Conservation (phyloP, 208 protist genomes). For the Wallacemonas collosoma region DNA sequence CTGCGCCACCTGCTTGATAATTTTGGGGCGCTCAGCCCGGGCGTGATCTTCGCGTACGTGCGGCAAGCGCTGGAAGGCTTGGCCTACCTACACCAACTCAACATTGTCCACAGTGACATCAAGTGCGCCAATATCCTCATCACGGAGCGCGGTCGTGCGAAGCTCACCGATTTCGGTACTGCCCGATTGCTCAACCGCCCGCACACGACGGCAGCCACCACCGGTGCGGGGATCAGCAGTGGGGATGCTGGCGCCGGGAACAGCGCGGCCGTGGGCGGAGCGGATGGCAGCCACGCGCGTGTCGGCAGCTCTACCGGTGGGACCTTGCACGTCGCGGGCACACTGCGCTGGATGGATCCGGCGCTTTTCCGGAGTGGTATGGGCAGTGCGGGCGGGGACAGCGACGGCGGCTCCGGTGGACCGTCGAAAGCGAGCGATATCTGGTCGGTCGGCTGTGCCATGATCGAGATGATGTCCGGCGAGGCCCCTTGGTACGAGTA, state of each 20-base stretch:
- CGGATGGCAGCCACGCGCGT: conserved; percentile 2
- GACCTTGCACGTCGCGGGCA: conserved; percentile 76
- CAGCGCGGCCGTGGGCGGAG: conserved; percentile 16
- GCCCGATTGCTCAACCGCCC: conserved; percentile 73
- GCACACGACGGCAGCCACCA: conserved; percentile 23
- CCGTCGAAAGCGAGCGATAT: conserved; percentile 88
- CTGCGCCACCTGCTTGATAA: conserved; percentile 89
- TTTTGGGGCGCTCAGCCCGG: conserved; percentile 85
- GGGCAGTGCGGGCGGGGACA: conserved; percentile 1
- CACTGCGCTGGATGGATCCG: conserved; percentile 91
- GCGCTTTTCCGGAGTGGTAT: conserved; percentile 55
- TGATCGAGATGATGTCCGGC: conserved; percentile 92
- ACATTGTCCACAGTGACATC: conserved; percentile 92
- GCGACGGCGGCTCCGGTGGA: conserved; percentile 16
- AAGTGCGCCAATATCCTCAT: conserved; percentile 93
- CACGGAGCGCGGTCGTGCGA: conserved; percentile 82
- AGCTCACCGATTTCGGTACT: conserved; percentile 92
- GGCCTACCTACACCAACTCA: conserved; percentile 81
- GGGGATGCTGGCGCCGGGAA: conserved; percentile 14
- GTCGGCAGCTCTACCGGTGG: conserved; percentile 19
- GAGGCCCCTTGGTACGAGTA: conserved; percentile 90
- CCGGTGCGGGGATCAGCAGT: conserved; percentile 1
- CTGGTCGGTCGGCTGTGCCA: conserved; percentile 89
- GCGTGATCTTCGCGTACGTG: conserved; percentile 84
- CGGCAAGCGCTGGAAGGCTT: conserved; percentile 83